These are phyloP conservation scores for Hebeloma cylindrosporum DNA, from an alignment of 768 basidiomycete genomes.

Conservation along the genomic window DNA sequence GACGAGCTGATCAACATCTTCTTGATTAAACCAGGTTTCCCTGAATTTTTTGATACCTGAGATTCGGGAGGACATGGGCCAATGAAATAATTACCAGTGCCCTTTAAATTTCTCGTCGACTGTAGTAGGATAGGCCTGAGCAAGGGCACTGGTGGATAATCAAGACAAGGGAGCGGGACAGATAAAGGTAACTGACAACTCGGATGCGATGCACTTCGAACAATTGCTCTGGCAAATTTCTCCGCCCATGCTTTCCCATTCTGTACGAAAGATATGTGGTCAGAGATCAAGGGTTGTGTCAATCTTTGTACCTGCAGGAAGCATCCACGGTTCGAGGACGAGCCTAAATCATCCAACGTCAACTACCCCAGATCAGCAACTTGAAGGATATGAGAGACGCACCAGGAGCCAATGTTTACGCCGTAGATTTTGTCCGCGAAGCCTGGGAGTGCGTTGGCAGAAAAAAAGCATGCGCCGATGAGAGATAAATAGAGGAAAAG, in stretches of 20 bases:
- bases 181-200: constrained; percentile 49
- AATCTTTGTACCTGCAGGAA: constrained; percentile 53
- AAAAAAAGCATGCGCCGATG: constrained; percentile 11
- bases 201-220: constrained; percentile 59
- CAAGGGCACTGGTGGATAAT: constrained; percentile 47
- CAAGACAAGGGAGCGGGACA: background rate
- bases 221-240: constrained; percentile 59
- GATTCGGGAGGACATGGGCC: too few species aligned
- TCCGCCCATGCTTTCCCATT: constrained; percentile 77
- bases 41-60: constrained; percentile 27
- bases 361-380: too few species aligned
- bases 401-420: constrained; percentile 72
- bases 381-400: constrained; percentile 17
- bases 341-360: too few species aligned
- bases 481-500: constrained; percentile 22
- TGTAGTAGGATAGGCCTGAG: constrained; percentile 54
- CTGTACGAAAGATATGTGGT: constrained; percentile 32
- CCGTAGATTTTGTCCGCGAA: constrained; percentile 59
- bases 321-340: constrained; percentile 78
- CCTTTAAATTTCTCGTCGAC: constrained; percentile 57
- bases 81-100: constrained; percentile 52
- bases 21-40: constrained; percentile 70
- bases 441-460: constrained; percentile 21
- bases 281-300: background rate
- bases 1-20: constrained; percentile 55